phyloP scores from a whole-genome alignment of 1,284 basidiomycete species.

The Pascua sp. region DNA sequence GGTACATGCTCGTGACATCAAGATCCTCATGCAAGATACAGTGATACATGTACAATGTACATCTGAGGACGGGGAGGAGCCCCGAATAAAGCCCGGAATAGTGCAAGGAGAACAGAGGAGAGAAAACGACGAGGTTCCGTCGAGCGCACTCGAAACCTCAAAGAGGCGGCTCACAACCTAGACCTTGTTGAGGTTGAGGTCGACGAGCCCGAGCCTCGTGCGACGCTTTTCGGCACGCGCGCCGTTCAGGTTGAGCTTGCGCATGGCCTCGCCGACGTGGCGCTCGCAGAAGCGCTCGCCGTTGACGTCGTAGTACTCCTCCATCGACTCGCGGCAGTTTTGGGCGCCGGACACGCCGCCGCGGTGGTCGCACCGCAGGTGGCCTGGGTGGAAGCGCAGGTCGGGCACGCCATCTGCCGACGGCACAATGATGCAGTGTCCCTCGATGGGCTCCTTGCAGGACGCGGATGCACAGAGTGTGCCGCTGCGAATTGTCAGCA shows the following conservation, averaged over 20 bases:
- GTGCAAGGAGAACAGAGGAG: too few relatives aligned
- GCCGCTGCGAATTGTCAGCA: conserved; percentile 47
- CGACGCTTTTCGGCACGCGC: conserved; percentile 17
- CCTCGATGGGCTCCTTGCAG: conserved; percentile 86
- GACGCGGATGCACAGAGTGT: conserved; percentile 71
- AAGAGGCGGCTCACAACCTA: too few relatives aligned
- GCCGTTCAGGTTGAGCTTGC: conserved; percentile 1
- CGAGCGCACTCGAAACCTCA: too few relatives aligned
- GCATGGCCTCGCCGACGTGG: conserved; percentile 55
- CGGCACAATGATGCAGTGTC: conserved; percentile 68
- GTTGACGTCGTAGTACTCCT: conserved; percentile 80
- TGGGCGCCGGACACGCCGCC: conserved; percentile 50
- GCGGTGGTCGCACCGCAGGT: conserved; percentile 59
- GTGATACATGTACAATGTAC: too few relatives aligned
- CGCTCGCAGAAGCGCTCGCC: conserved; percentile 75
- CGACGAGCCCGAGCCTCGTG: conserved; percentile 7
- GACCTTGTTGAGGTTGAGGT: not conserved
- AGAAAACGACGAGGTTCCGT: too few relatives aligned
- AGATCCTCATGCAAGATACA: too few relatives aligned
- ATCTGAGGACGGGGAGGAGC: too few relatives aligned
- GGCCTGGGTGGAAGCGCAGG: conserved; percentile 77
- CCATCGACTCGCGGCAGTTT: conserved; percentile 35
- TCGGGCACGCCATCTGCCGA: conserved; percentile 59
- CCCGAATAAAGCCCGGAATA: too few relatives aligned
- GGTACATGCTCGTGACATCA: too few relatives aligned